Conservation (phyloP, 23 red algal species). For the Gracilaria caudata region DNA sequence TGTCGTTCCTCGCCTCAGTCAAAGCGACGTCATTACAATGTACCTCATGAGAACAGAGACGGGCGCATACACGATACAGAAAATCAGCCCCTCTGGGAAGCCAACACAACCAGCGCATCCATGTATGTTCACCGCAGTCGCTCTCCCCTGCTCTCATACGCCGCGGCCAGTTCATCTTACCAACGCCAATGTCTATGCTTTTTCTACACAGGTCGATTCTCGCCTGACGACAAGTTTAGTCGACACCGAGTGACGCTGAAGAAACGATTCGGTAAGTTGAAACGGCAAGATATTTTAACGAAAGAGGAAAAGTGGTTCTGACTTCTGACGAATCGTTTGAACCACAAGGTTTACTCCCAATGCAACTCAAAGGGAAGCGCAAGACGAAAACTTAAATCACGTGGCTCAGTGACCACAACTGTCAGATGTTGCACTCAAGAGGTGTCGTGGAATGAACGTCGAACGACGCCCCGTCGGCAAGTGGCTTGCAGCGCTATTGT, state of each 20-base stretch:
- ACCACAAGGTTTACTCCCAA: neutral
- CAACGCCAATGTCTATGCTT: neutral
- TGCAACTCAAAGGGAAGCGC: conserved; percentile 29
- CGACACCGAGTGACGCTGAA: conserved; percentile 82
- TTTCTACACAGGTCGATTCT: conserved; percentile 77
- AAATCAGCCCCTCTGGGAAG: conserved; percentile 45
- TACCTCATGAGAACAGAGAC: conserved; percentile 82
- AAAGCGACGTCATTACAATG: conserved; percentile 17
- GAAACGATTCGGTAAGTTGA: conserved; percentile 82
- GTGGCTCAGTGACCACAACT: neutral
- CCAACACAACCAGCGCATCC: conserved; percentile 81
- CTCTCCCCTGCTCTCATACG: neutral
- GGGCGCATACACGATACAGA: conserved; percentile 79
- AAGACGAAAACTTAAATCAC: conserved; percentile 4
- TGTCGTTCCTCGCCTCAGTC: no score
- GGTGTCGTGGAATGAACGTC: neutral
- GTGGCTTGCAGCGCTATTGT: no score
- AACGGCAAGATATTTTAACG: neutral
- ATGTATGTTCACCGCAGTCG: conserved; percentile 45
- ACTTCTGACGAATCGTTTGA: neutral
- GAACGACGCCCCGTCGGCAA: neutral
- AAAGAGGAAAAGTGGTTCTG: neutral
- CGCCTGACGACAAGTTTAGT: conserved; percentile 90
- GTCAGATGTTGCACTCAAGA: neutral
- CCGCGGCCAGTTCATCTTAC: neutral